Evolutionary conservation across 2,329 filamentous ascomycete genomes (phyloP), one percentile per base, ranked within the genome.

Genomic region (Trichophyton benhamiae): DNA sequence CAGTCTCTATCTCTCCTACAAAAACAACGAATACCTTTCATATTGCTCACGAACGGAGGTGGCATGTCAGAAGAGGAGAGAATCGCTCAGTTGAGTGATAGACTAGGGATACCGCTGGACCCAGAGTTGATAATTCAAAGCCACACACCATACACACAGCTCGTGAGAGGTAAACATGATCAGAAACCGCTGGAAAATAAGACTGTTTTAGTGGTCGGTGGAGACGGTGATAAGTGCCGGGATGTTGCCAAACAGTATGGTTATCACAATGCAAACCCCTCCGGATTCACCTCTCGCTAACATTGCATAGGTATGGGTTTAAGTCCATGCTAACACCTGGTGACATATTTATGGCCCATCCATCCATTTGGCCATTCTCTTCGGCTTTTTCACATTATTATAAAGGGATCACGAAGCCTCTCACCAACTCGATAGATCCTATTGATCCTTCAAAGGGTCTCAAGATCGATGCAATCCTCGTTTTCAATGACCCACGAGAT

Each of bases 401-500:
- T 73, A 77, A 79, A 42, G 68, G 72, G 66, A 70, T 77, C 74
- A 64, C 75, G 63, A 59, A 69, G 58, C 70, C 72, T 60, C 62
- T 76, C 30, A 67, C 73, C 25, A 66, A 72, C 52, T 73, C 72
- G 5, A 67, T 75, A 57, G 69, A 74, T 44, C 64, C 69, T 1
- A 69, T 72, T 15, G 76, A 78, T 63, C 78, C 73, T 1, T 74
- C 73, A 0, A 75, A 77, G 13, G 80, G 78, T 17, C 80, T 92
- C 57, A 91, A 89, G 67, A 87, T 99, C 67, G 90, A 95, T 70
- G 91, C 91, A 30, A 84, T 97, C 30, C 87, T 97, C 69, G 87
- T 96, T 5, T 96, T 92, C 80, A 95, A 96, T 72, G 94, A 97
- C 74, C 91, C 94, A 2, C 84, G 94, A 61, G 94, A 99, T 77